Evolutionary conservation across 1,139 yeast genomes (phyloP).

Genomic region (Candida buenavistaensis): DNA sequence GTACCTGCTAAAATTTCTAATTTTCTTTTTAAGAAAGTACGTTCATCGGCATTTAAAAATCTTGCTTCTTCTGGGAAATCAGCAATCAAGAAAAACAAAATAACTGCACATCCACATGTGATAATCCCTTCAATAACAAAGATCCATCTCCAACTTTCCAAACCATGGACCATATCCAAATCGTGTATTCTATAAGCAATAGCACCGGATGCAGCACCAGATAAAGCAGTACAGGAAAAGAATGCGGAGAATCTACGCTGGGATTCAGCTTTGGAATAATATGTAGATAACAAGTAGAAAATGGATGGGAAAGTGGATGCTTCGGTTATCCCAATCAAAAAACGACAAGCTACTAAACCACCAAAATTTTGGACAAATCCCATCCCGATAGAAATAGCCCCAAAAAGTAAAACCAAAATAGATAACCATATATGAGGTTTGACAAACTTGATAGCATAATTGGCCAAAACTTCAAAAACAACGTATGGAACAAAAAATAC

Average conservation of each 20-base stretch:
- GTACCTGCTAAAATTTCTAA: conserved; percentile 52
- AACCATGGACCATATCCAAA: conserved; percentile 37
- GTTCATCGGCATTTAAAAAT: conserved; percentile 50
- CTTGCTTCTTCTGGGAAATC: conserved; percentile 53
- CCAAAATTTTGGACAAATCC: conserved; percentile 63
- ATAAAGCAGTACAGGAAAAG: conserved; percentile 48
- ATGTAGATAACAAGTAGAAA: conserved; percentile 62
- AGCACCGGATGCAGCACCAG: conserved; percentile 46
- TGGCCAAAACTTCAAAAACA: conserved; percentile 66
- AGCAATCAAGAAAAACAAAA: conserved; percentile 59
- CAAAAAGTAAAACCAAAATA: conserved; percentile 57
- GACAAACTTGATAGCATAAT: conserved; percentile 57
- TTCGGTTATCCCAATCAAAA: conserved; percentile 64
- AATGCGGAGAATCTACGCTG: conserved; percentile 69
- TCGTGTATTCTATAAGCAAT: conserved; percentile 44
- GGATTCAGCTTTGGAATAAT: conserved; percentile 59
- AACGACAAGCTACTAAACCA: conserved; percentile 59
- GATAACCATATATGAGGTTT: conserved; percentile 68
- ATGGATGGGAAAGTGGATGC: conserved; percentile 75
- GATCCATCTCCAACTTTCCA: conserved; percentile 71
- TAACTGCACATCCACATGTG: conserved; percentile 58
- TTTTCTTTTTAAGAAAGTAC: conserved; percentile 51
- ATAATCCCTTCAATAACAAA: conserved; percentile 72
- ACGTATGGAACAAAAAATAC: conserved; percentile 74
- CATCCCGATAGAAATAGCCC: conserved; percentile 63